A percentile compares a stretch with the other conserved stretches of the same genome.
Evolutionary conservation across 1,284 basidiomycete species (phyloP).

Genomic region (Rhodotorula sp.): DNA sequence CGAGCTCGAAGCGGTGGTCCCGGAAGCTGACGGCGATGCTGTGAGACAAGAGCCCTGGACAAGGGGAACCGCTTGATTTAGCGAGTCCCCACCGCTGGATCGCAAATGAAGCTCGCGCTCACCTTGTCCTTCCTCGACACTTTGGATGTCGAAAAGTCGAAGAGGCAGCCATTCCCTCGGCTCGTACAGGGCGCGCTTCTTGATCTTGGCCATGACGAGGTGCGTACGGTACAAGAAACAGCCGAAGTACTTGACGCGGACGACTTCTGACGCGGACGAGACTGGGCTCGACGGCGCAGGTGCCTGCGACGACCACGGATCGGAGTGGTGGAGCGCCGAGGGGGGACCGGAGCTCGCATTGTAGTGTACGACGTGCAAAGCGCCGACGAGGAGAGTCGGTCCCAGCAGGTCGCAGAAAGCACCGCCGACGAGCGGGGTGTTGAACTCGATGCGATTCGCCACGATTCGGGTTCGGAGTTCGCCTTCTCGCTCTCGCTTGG

Average conservation of each 20-base stretch:
- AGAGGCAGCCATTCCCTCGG: conserved; percentile 81
- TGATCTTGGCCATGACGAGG: conserved; percentile 78
- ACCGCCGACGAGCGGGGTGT: conserved; percentile 21
- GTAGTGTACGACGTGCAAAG: conserved; percentile 37
- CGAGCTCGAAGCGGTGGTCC: conserved; percentile 73
- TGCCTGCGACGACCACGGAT: background rate
- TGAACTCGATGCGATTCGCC: conserved; percentile 42
- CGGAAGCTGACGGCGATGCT: conserved; percentile 70
- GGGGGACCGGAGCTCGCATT: too few species aligned
- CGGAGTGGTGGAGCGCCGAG: background rate
- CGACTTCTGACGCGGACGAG: conserved; percentile 33
- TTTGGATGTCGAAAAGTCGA: conserved; percentile 42
- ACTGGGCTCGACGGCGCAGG: background rate
- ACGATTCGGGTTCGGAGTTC: conserved; percentile 41
- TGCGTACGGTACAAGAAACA: conserved; percentile 85
- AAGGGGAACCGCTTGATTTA: conserved; percentile 8
- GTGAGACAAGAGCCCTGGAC: conserved; percentile 67
- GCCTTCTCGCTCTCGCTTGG: conserved; percentile 39
- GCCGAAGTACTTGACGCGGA: conserved; percentile 48
- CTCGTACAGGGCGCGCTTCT: conserved; percentile 73
- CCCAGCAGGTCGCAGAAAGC: conserved; percentile 39
- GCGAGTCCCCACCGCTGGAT: background rate
- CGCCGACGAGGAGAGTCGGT: conserved; percentile 41
- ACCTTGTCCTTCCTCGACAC: conserved; percentile 44
- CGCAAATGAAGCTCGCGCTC: background rate